Base-by-base conservation (phyloP, 768 basidiomycete species). In the Paxillus involutus region DNA sequence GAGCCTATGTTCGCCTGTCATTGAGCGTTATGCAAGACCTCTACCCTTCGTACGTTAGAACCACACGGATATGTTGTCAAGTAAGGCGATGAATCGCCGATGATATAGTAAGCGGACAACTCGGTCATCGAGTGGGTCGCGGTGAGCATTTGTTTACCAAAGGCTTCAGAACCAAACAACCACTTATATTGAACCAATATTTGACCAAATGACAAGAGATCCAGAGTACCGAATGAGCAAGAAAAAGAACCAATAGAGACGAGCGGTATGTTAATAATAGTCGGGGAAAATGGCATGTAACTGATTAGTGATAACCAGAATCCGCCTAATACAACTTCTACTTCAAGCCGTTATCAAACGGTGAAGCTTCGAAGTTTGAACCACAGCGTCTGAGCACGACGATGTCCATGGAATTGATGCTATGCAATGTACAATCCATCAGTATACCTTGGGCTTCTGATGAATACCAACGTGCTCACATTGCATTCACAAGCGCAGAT, bases 101-200 rank as follows among this genome's bases (percentile, higher is more conserved):
- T n/a, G n/a, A n/a, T n/a, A n/a, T n/a, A n/a, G 5, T 24, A 24
- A 24, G 24, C 24, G 5, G 24, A 24, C 24, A 24, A 24, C 24
- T 24, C 26, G 26, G 26, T 4, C 26, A 26, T 26, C 4, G 26
- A 26, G 26, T 26, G 26, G 26, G 26, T 5, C 6, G 3, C 30
- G 13, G 44, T 9, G 11, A 33, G 16, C 3, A n/a, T 40, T 57
- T 54, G 52, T 61, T 61, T 51, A 43, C 49, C 51, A 62, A 61
- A 33, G 4, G 19, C 53, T 37, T 49, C 33, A 30, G 40, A 61
- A 52, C 44, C 44, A 60, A 63, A 61, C 44, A 62, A 29, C 16
- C 29, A 30, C 16, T 40, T 11, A 2, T 17, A n/a, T 40, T 40
- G 12, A 26, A 26, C 26, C 26, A 26, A 5, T 26, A 26, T 26